A percentile compares a stretch with the other conserved stretches of the same genome.
These are phyloP conservation scores for Neurospora sp. DNA, from an alignment of 495 filamentous ascomycete genomes.

Conservation along the genomic window DNA sequence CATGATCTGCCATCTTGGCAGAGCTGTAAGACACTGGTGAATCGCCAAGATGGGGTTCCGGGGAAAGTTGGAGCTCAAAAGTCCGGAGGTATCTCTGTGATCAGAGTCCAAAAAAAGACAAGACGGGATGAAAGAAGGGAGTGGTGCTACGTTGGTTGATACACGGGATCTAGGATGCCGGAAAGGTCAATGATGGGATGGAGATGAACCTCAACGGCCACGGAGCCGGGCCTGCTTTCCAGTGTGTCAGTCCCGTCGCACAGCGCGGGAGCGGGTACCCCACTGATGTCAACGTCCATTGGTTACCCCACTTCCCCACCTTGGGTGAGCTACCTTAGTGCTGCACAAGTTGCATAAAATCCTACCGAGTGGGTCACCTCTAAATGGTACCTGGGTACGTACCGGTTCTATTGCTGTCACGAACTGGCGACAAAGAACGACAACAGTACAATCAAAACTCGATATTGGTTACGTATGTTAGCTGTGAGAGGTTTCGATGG, in stretches of 20 bases:
- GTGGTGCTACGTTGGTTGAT: neutral
- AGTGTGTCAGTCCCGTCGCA: neutral
- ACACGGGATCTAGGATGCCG: neutral
- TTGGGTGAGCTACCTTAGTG: neutral
- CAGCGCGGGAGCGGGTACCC: neutral
- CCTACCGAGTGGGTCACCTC: neutral
- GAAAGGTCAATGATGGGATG: neutral
- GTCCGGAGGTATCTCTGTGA: neutral
- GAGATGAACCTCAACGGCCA: neutral
- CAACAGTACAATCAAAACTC: neutral
- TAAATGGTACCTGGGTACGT: neutral
- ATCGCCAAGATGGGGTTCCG: neutral
- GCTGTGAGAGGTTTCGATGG: too few relatives aligned
- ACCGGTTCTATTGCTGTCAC: neutral
- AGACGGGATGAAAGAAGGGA: neutral
- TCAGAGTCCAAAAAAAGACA: neutral
- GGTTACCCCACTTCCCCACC: neutral
- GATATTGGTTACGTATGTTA: too few relatives aligned
- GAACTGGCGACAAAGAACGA: neutral
- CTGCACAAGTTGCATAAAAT: neutral
- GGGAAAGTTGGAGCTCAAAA: neutral
- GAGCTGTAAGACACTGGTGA: neutral
- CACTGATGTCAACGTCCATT: neutral
- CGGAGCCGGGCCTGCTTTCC: neutral
- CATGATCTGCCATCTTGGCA: constrained; percentile 33